Evolutionary conservation across 768 basidiomycete species (phyloP), one percentile per base, ranked within the genome.

Genomic region (Asterophora lycoperdoides): DNA sequence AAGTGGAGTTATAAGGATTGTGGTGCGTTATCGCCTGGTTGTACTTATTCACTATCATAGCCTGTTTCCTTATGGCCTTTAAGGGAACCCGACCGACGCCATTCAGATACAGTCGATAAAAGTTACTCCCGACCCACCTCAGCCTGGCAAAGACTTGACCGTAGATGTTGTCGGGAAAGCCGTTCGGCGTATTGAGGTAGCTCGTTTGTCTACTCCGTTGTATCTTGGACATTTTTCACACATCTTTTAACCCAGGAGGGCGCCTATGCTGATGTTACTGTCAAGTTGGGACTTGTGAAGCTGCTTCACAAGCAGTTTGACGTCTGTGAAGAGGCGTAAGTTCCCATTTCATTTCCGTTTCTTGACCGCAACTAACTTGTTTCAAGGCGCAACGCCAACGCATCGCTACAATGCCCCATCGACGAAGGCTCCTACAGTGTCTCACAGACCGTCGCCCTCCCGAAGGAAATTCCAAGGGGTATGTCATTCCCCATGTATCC

Each of bases 201-300:
- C 71, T 45, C 26, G 11, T 17, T 14, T 3, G 44, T 11, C 28
- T 13, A 8, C 9, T 32, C 13, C 8, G 8, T 32, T 32, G 30
- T 9, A 9, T 32, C 29, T 23, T 3, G 23, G 23, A 4, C 30
- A 8, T 32, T 10, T 32, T 13, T 32, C 4, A 32, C 30, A 9
- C 3, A 32, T 9, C 13, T 13, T 26, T 5, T 4, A 6, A 40
- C 28, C 8, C 55, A 97, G 94, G 85, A 93, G 4, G 96, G 96
- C 5, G 89, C 95, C 33, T 89, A 80, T 58, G 95, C 87, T 7
- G 83, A 94, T 56, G 93, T 99, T 4, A 68, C 69, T 1, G 95
- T 99, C 48, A 98, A 97, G 66, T 75, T 98, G n/a, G 96, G 96
- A 19, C 69, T 91, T 23, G 80, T 99, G 62, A 96, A 91, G 71